Evolutionary conservation across 352 stramenopile species (phyloP), one percentile per base, ranked within the genome.

Genomic region (Aphanomyces stellatus): DNA sequence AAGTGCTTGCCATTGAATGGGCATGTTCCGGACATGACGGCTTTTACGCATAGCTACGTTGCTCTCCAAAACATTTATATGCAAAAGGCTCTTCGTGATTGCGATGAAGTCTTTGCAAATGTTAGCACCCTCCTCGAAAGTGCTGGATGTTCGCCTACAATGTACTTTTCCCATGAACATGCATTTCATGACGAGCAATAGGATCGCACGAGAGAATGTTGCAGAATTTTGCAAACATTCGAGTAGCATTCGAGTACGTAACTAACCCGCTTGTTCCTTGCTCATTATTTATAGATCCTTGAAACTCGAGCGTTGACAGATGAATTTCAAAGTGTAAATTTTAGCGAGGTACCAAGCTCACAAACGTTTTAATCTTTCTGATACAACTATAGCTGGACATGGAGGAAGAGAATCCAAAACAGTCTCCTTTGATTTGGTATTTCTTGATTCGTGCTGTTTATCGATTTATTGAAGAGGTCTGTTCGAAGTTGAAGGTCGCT

Each of bases 11-110:
- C 93, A 3, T 74, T 98, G n/a, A 90, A 89, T 33, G 95, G 95
- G 3, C 85, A 88, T 11, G 89, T 99, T 28, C 97, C 96, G 0
- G 97, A 99, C 65, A 99, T 99, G 95, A 98, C 96, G 6, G 87
- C 92, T 15, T 95, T 94, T 11, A 99, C 96, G 1, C 78, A 95
- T n/a, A 76, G 71, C 10, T 99, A 98, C 76, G 86, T 99, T 5
- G 76, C 83, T 51, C 74, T 99, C 57, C 96, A 99, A 76, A 75
- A 92, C 24, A 67, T 98, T 3, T 99, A 99, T 76, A 74, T 91
- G 31, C 70, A 72, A 27, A 96, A 98, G 74, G 95, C 94, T 1
- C 79, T 93, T 57, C 56, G 80, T 24, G 88, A 96, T 64, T 78
- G 80, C 0, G 72, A 55, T 0, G 60, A 73, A 10, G 79, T 92